These are phyloP conservation scores for Seiridium cupressi DNA, from an alignment of 2,329 filamentous ascomycete species.

Conservation along the genomic window DNA sequence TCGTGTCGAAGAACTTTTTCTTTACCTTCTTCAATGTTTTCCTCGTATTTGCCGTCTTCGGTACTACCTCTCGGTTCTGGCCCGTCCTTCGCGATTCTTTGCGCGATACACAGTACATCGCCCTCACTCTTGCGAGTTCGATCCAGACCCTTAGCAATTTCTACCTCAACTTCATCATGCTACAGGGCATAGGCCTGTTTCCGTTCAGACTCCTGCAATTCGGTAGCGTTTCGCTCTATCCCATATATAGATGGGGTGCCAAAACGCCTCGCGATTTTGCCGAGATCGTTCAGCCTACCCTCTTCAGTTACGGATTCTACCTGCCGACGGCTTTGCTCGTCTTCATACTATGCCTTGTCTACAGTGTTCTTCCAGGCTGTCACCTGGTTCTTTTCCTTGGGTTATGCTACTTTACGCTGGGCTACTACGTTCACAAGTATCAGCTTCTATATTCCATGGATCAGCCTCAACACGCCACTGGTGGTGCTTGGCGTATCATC, in stretches of 20 bases:
- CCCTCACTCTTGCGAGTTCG: conserved; percentile 70
- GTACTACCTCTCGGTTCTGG: conserved; percentile 75
- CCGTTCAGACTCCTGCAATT: conserved; percentile 90
- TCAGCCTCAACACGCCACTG: conserved; percentile 90
- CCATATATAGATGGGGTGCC: conserved; percentile 73
- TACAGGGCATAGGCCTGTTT: conserved; percentile 91
- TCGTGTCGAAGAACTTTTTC: conserved; percentile 98
- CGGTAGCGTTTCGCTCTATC: conserved; percentile 80
- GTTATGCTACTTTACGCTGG: conserved; percentile 77
- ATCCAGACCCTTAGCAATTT: conserved; percentile 76
- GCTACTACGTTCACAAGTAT: conserved; percentile 93
- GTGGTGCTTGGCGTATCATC: conserved; percentile 94
- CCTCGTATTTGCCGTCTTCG: conserved; percentile 86
- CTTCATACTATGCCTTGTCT: conserved; percentile 93
- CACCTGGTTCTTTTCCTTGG: conserved; percentile 82
- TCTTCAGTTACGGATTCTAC: conserved; percentile 95
- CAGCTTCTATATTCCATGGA: conserved; percentile 98
- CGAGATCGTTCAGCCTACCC: conserved; percentile 75
- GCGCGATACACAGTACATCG: conserved; percentile 76
- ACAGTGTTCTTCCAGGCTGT: conserved; percentile 79
- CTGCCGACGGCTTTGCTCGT: conserved; percentile 89
- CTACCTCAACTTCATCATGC: conserved; percentile 90
- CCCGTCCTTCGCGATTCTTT: conserved; percentile 70
- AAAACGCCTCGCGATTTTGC: conserved; percentile 89
- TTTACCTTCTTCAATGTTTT: conserved; percentile 99